Evolutionary conservation across 441 rosid species (phyloP), one percentile per base, ranked within the genome.

Genomic region (Manihot esculenta): DNA sequence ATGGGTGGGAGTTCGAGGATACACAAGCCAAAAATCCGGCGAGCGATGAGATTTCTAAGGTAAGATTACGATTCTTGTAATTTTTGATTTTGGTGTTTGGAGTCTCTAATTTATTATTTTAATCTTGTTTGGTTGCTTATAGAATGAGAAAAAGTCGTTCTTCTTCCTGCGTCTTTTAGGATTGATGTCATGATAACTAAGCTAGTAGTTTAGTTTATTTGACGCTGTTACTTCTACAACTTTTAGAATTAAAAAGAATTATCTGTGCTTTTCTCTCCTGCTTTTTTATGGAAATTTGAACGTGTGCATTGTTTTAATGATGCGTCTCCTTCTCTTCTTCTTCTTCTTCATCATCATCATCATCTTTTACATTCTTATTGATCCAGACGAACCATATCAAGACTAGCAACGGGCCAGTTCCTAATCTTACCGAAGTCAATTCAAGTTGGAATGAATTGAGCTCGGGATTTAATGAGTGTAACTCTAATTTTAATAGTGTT

Each of bases 391-490:
- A 35, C 73, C 50, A 68, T 50, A 45, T 55, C 56, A 49, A 63
- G 62, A 41, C 49, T 62, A 62, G 49, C 60, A 76, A 72, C 55
- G 67, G 60, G 0, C 63, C 69, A 11, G 23, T 59, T 49, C 68
- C 71, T 38, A 62, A 57, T 64, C 60, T 47, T 27, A 55, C 50
- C 45, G 74, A 73, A 65, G 69, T 74, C 47, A 55, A 30, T 66
- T 45, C 78, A 69, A 80, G 68, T 59, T 84, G 86, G 88, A 78
- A 79, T 72, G 70, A 79, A 0, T 72, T 69, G 70, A 76, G 74
- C 64, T 64, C 74, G 26, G 81, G 77, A 76, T 64, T 66, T 41
- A 56, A 38, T 24, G 79, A 66, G 17, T 74, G 66, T 75, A 76
- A 55, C 65, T 72, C 74, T 7, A 70, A 45, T 77, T 35, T 17